Evolutionary conservation across 495 filamentous ascomycete genomes (phyloP), one percentile per base, ranked within the genome.

Genomic region (Daldinia vernicosa): DNA sequence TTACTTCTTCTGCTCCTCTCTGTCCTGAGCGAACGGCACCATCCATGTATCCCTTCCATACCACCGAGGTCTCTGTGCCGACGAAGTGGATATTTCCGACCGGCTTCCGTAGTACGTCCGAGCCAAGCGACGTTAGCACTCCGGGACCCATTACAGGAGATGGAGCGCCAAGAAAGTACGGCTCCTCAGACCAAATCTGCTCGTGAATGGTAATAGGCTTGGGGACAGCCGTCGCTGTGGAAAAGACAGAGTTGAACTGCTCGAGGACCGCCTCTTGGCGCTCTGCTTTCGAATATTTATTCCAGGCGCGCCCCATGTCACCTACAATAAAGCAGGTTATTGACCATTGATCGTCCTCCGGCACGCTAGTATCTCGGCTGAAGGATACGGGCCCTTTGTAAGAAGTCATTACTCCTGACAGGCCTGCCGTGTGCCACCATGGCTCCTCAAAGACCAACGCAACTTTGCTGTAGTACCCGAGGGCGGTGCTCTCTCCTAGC

Each of bases 1-100:
- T 60, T 26, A 80, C 79, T 57, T 84, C 81, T 15, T 67, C 58
- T 6, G 75, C 82, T 28, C 71, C 80, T 17, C 74, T 65, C 59
- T 82, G 64, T 1, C 80, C 82, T 26, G 69, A 75, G 3, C 77
- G 65, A 12, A 84, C 53, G 12, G 82, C 82, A 4, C 83, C 83
- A 56, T 83, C 81, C 79, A 84, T 83, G 60, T 83, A 83, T 19
- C 82, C 81, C 37, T 76, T 77, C 79, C 81, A 83, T 24, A 78
- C 73, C 14, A 45, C 43, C 0, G 79, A 69, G 19, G 78, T 80
- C 66, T 83, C 83, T 1, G 80, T 83, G 0, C 81, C 82, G 0
- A 74, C 78, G 60, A 82, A 84, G 60, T 84, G 83, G 6, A 82
- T 52, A 61, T 77, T 76, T 26, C 74, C 66, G 61, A 74, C 74